Percentiles rank a stretch among this genome's conserved stretches.
Conservation (phyloP, 805 yeast genomes). For the Ogataea nonfermentans region DNA sequence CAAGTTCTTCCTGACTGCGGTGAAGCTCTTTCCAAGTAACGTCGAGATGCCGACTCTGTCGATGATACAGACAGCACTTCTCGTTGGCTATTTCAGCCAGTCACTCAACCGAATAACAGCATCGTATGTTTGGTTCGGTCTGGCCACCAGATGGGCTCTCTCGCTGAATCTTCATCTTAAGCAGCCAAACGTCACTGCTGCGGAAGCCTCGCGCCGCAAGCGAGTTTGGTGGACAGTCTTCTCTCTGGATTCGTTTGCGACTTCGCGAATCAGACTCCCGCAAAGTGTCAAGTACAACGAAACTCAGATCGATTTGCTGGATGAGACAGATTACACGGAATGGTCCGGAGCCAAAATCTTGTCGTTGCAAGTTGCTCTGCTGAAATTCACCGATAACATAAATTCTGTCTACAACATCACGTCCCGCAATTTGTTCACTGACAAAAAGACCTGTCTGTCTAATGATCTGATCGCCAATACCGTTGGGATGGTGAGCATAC, state of each 20-base stretch:
- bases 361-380: slow-evolving; percentile 27
- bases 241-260: slow-evolving; percentile 36
- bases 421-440: slow-evolving; percentile 26
- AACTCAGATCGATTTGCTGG: slow-evolving; percentile 33
- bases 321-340: slow-evolving; percentile 28
- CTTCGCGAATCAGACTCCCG: slow-evolving; percentile 38
- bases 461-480: slow-evolving; percentile 24
- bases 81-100: slow-evolving; percentile 37
- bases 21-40: slow-evolving; percentile 25
- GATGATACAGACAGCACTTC: slow-evolving; percentile 34
- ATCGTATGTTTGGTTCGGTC: slow-evolving; percentile 35
- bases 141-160: slow-evolving; percentile 34
- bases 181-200: slow-evolving; percentile 14
- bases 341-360: slow-evolving; percentile 32
- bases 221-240: slow-evolving; percentile 42
- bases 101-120: slow-evolving; percentile 37
- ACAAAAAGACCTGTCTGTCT: slow-evolving; percentile 20
- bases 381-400: slow-evolving; percentile 32
- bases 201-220: slow-evolving; percentile 33
- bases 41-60: slow-evolving; percentile 35
- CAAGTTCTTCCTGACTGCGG: slow-evolving; percentile 29
- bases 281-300: slow-evolving; percentile 34
- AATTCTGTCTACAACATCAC: slow-evolving; percentile 33
- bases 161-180: slow-evolving; percentile 35
- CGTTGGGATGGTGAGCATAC: slow-evolving; percentile 15